Evolutionary conservation across 2,329 filamentous ascomycete genomes (phyloP), one percentile per base, ranked within the genome.

Genomic region (Chaetomiaceae sp.): DNA sequence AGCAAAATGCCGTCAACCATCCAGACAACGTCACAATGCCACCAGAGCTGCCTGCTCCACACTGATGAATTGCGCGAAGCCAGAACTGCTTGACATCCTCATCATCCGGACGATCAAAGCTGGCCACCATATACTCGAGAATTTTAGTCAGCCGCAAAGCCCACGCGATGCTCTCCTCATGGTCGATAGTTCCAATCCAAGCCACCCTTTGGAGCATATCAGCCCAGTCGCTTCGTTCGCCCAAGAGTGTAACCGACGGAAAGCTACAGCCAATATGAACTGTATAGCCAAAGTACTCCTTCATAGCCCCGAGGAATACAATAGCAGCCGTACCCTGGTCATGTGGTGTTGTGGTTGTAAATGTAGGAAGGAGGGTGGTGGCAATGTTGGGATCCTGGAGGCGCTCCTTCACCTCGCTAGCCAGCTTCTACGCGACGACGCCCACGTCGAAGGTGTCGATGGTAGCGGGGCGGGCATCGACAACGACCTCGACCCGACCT

Each of bases 221-320:
- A 19, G 45, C 57, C 69, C 72, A 77, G 56, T 78, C 74, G 9
- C 54, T 55, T 40, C 65, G 61, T 49, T 70, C 63, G 4, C 74
- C 74, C 0, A 72, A 63, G 12, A 77, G 57, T 1, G 74, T 77
- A 3, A 76, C 73, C 1, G 68, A 70, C 0, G 74, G 75, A 6
- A 77, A 63, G 0, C 74, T 73, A 55, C 73, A 77, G 0, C 37
- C 25, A 4, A 66, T 49, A 0, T 12, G 41, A 14, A 59, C 53
- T 5, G 20, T 55, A 45, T 68, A 74, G 5, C 39, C 48, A 58
- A 74, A 75, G 52, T 73, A 74, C 23, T 68, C 64, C 55, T 74
- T 67, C 60, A 72, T 58, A 2, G 66, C 61, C 3, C 66, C 71
- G 69, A 75, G 73, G 66, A 75, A 71, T 10, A 70, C 45, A 19